Evolutionary conservation across 2,329 filamentous ascomycete species (phyloP).

Genomic region (Aspergillus awamori): DNA sequence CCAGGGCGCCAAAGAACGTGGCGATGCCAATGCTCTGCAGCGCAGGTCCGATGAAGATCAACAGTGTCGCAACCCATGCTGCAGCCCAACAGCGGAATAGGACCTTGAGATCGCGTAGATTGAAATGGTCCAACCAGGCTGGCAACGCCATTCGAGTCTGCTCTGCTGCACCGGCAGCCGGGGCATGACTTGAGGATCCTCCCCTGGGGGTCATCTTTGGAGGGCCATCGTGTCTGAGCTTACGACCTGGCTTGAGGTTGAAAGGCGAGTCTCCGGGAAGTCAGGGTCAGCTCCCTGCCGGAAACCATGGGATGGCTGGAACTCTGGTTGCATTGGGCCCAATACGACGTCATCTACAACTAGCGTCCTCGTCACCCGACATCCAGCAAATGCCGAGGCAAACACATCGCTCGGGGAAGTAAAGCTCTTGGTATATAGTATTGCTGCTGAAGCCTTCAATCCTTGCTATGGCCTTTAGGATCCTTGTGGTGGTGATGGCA

Average conservation of each 20-base stretch:
- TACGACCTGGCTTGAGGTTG: neutral
- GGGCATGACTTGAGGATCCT: neutral
- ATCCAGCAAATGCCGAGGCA: too few relatives aligned
- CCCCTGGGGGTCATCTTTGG: neutral
- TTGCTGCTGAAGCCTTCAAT: too few relatives aligned
- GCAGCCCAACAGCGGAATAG: conserved; percentile 53
- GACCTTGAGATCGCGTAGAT: conserved; percentile 50
- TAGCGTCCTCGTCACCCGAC: too few relatives aligned
- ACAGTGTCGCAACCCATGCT: conserved; percentile 49
- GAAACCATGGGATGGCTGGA: neutral
- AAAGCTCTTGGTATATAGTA: too few relatives aligned
- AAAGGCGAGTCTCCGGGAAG: too few relatives aligned
- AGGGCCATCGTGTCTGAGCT: neutral
- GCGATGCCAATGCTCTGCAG: conserved; percentile 47
- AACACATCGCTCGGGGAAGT: too few relatives aligned
- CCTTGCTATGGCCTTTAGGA: too few relatives aligned
- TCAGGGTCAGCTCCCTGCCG: neutral
- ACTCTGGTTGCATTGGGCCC: neutral
- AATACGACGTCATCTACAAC: neutral
- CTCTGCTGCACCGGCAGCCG: neutral
- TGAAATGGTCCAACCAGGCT: conserved; percentile 49
- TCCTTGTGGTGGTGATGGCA: too few relatives aligned
- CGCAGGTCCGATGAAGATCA: conserved; percentile 52
- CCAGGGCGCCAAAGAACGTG: conserved; percentile 49
- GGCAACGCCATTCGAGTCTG: conserved; percentile 20